A percentile compares a stretch with the other conserved stretches of the same genome.
These are phyloP conservation scores for Leishmania martiniquensis DNA, from an alignment of 208 protist genomes.

Conservation along the genomic window DNA sequence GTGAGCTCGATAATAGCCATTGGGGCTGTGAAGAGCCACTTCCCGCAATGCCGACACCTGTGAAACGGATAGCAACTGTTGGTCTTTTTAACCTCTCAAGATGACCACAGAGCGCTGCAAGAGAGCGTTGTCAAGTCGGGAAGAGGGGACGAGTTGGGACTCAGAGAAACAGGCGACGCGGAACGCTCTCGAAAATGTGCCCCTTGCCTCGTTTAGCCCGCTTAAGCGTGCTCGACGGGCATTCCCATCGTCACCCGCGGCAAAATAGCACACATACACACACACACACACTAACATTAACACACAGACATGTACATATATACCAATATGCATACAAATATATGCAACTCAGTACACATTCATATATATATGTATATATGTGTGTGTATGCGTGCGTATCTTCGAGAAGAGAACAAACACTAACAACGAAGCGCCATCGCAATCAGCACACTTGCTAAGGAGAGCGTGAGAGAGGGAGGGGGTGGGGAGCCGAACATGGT, in stretches of 20 bases:
- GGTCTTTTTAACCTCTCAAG: not conserved
- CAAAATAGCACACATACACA: not conserved
- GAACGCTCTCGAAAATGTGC: not conserved
- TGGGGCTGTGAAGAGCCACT: no score
- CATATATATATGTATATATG: no score
- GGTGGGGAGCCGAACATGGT: not conserved
- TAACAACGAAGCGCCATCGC: no score
- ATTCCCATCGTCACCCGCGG: not conserved
- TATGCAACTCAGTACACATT: no score
- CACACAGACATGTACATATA: slow-evolving; percentile 11
- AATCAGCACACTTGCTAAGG: no score
- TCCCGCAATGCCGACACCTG: no score
- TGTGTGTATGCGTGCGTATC: no score
- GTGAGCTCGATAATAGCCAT: no score
- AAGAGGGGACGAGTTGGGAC: not conserved
- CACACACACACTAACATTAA: not conserved
- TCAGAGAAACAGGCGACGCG: not conserved
- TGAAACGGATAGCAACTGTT: no score
- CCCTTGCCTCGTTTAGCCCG: not conserved
- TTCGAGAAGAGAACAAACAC: no score
- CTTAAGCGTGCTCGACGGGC: not conserved
- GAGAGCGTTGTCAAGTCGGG: not conserved
- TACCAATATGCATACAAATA: no score
- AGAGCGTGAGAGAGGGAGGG: not conserved
- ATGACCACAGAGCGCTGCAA: not conserved